Percentiles rank a stretch among this genome's conserved stretches.
Conservation (phyloP, 2,329 filamentous ascomycete species). For the Diaporthe eres region DNA sequence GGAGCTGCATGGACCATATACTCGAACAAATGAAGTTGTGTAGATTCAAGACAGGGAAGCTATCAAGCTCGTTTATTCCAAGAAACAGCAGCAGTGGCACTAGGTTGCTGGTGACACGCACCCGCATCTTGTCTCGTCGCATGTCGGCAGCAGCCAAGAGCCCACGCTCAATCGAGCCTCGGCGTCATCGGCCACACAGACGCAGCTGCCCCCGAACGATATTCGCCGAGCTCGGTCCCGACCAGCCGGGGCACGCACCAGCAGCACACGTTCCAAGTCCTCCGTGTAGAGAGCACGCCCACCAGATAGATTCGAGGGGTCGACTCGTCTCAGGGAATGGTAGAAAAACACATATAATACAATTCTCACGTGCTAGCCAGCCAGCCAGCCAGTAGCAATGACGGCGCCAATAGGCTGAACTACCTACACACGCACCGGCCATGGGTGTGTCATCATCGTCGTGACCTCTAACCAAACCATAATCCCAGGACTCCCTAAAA, state of each 20-base stretch:
- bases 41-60: background rate
- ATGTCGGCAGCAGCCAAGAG: conserved; percentile 13
- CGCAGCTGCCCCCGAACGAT: background rate
- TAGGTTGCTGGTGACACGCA: background rate
- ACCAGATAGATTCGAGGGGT: background rate
- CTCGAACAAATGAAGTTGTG: background rate
- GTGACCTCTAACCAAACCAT: conserved; percentile 15
- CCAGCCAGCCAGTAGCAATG: background rate
- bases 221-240: background rate
- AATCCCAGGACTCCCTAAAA: conserved; percentile 15
- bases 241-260: background rate
- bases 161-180: background rate
- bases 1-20: fast-evolving
- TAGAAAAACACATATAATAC: conserved; percentile 22
- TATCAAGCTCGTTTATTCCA: background rate
- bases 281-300: too few relatives aligned
- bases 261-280: background rate
- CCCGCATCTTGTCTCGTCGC: background rate
- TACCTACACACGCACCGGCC: conserved; percentile 9
- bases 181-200: background rate
- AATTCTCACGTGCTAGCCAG: conserved; percentile 23
- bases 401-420: conserved; percentile 1
- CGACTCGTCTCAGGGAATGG: too few relatives aligned
- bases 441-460: background rate
- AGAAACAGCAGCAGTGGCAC: background rate